A percentile compares a stretch with the other conserved stretches of the same genome.
These are phyloP conservation scores for Gossypium anomalum DNA, from an alignment of 345 rosid species.

Conservation along the genomic window DNA sequence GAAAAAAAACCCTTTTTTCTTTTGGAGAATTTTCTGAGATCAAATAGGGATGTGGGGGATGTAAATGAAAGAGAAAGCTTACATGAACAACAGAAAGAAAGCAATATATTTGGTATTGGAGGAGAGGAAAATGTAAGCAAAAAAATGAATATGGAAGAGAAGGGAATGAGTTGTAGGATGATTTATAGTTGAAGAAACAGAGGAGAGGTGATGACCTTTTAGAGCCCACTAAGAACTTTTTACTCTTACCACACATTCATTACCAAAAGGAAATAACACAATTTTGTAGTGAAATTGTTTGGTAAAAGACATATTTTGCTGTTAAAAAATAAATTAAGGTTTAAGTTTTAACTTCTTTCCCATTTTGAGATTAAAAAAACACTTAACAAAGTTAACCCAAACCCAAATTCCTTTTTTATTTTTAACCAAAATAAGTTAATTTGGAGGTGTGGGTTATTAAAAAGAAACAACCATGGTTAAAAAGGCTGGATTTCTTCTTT, in stretches of 20 bases:
- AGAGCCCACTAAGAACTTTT: slow-evolving; percentile 15
- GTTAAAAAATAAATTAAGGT: not conserved
- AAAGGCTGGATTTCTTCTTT: not conserved
- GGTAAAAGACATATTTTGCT: not conserved
- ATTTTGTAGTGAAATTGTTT: too few relatives aligned
- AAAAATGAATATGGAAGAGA: slow-evolving; percentile 21
- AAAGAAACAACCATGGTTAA: not conserved
- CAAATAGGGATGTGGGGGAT: not conserved
- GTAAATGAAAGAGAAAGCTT: not conserved
- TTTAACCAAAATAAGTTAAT: not conserved
- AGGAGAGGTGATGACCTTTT: not conserved
- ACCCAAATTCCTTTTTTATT: not conserved
- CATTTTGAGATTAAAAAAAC: not conserved
- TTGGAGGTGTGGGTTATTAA: not conserved
- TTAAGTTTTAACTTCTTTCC: not conserved
- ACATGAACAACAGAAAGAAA: not conserved
- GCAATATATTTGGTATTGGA: not conserved
- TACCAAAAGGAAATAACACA: not conserved
- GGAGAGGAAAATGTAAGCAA: slow-evolving; percentile 3
- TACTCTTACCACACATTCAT: slow-evolving; percentile 17
- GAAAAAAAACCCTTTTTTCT: not conserved
- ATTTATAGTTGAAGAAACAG: slow-evolving; percentile 33
- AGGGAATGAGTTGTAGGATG: slow-evolving; percentile 22
- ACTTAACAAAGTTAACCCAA: not conserved
- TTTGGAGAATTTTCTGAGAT: slow-evolving; percentile 7